Percentiles rank a stretch among this genome's conserved stretches.
These are phyloP conservation scores for Hippophae gyantsensis DNA, from an alignment of 306 rosid species.

Conservation along the genomic window DNA sequence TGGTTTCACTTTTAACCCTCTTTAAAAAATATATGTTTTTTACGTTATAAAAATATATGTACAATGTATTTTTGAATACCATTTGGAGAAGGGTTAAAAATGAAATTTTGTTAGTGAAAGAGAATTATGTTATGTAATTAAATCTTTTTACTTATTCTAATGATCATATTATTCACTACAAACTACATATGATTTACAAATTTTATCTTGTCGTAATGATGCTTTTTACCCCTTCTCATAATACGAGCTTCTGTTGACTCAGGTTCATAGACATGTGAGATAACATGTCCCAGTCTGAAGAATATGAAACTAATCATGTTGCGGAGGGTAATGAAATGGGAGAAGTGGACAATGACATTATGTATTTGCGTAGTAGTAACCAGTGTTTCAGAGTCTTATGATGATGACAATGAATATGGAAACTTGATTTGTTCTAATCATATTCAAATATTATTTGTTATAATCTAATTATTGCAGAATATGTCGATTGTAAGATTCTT, in stretches of 20 bases:
- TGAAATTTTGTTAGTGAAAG: too few species aligned
- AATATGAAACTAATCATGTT: conserved; percentile 21
- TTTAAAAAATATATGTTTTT: too few species aligned
- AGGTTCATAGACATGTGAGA: neutral
- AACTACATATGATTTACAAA: too few species aligned
- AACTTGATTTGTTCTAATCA: conserved; percentile 17
- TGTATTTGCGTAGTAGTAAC: conserved; percentile 10
- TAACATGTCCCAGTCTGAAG: conserved; percentile 15
- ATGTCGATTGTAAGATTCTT: neutral
- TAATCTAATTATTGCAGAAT: neutral
- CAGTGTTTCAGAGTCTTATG: conserved; percentile 19
- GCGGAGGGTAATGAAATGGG: conserved; percentile 23
- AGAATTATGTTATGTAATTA: too few species aligned
- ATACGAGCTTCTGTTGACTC: neutral
- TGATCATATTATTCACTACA: too few species aligned
- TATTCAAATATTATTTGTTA: neutral
- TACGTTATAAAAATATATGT: too few species aligned
- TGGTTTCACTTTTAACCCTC: too few species aligned
- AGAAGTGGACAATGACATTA: conserved; percentile 14
- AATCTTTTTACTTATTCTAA: too few species aligned
- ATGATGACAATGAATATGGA: conserved; percentile 9
- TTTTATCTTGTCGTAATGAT: too few species aligned
- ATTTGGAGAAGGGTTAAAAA: too few species aligned
- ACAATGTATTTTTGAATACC: too few species aligned
- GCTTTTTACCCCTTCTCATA: neutral